Evolutionary conservation across 1,284 basidiomycete genomes (phyloP), one percentile per base, ranked within the genome.

Genomic region (Cutaneotrichosporon sp.): DNA sequence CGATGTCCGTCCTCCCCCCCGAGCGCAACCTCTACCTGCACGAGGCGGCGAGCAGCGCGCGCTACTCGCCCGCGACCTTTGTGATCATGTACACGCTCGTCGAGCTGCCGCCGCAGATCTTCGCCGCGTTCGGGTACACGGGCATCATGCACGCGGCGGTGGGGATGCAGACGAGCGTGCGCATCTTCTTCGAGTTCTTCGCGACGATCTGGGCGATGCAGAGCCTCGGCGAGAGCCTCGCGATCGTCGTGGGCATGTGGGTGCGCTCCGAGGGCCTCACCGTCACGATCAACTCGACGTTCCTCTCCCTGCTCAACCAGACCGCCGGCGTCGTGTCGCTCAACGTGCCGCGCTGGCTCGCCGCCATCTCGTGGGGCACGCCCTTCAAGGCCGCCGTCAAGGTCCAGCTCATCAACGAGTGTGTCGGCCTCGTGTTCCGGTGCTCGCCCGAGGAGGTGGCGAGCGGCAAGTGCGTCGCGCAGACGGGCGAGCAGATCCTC

Each of bases 331-430:
- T 82, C 61, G 76, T 82, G 20, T 81, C 79, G 8, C 74, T 81
- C 16, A 75, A 74, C 22, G 69, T 82, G 10, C 79, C 81, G 0
- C 57, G 64, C 11, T 82, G 80, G 80, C 72, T 81, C 0, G 69
- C 73, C 2, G 72, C 60, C 6, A 70, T 81, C 18, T 75, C 74
- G 18, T 81, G 79, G 79, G 68, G 63, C 6, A 68, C 70, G 16
- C 67, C 64, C 29, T 54, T 71, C 34, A 78, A 78, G 67, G 69
- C 63, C 25, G 75, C 78, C 14, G 74, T 75, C 6, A 64, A 71
- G 16, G 62, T 82, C 13, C 74, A 79, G 45, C 72, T 81, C 53
- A 82, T 82, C 74, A 82, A 83, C 69, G 81, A 82, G 62, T 69
- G 75, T 22, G 47, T 66, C 8, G 80, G 80, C 5, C 65, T 78